These are phyloP conservation scores for Malassezia nana DNA, from an alignment of 1,284 basidiomycete genomes.

Conservation along the genomic window DNA sequence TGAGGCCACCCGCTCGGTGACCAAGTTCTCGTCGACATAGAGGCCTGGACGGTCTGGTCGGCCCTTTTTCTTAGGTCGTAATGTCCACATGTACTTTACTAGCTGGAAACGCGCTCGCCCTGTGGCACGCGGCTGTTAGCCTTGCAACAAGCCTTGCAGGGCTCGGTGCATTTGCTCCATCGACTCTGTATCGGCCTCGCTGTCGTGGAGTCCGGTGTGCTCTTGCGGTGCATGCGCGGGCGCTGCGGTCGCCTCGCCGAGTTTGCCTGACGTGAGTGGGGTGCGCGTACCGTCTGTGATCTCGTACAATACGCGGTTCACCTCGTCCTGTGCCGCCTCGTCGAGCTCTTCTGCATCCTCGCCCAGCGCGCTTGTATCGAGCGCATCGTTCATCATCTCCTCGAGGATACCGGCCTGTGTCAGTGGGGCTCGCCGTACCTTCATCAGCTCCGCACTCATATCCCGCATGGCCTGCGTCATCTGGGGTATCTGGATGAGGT, in stretches of 20 bases:
- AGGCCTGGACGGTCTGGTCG: neutral
- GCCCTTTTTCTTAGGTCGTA: neutral
- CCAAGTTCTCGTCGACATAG: slow-evolving; percentile 55
- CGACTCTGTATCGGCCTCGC: slow-evolving; percentile 30
- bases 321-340: slow-evolving; percentile 91
- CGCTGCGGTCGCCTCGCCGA: slow-evolving; percentile 36
- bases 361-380: slow-evolving; percentile 49
- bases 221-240: slow-evolving; percentile 25
- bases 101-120: slow-evolving; percentile 5
- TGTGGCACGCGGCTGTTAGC: slow-evolving; percentile 10
- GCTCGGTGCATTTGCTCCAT: slow-evolving; percentile 45
- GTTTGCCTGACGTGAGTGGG: slow-evolving; percentile 18
- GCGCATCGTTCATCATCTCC: slow-evolving; percentile 51
- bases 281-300: slow-evolving; percentile 78
- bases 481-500: slow-evolving; percentile 81
- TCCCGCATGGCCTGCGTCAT: slow-evolving; percentile 85
- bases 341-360: slow-evolving; percentile 83
- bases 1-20: slow-evolving; percentile 62
- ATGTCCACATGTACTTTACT: slow-evolving; percentile 19
- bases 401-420: slow-evolving; percentile 50
- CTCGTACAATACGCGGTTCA: slow-evolving; percentile 91
- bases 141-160: slow-evolving; percentile 39
- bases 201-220: slow-evolving; percentile 6
- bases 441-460: slow-evolving; percentile 99
- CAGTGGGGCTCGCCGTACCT: slow-evolving; percentile 49